Conservation (phyloP, 805 yeast species). For the Nakazawaea holstii region DNA sequence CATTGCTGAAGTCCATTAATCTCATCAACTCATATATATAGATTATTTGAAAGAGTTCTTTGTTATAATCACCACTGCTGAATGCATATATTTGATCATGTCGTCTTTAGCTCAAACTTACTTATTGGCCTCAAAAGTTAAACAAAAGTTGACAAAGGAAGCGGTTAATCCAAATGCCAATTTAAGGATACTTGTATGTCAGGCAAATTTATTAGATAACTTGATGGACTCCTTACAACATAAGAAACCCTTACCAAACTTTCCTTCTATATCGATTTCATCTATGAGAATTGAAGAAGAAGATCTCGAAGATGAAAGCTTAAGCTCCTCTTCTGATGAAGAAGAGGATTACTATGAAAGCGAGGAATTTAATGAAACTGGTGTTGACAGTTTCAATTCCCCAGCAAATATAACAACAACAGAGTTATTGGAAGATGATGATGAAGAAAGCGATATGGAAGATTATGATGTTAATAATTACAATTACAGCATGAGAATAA, state of each 20-base stretch:
- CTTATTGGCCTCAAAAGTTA: conserved; percentile 58
- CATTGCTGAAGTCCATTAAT: too few species aligned
- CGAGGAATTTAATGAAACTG: neutral
- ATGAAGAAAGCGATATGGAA: conserved; percentile 7
- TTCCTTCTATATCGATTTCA: conserved; percentile 16
- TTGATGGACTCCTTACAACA: conserved; percentile 46
- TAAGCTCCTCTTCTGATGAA: conserved; percentile 13
- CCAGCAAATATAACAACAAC: neutral
- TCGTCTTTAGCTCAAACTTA: conserved; percentile 47
- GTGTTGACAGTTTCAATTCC: neutral
- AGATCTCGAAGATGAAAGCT: conserved; percentile 16
- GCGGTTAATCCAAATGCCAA: conserved; percentile 54
- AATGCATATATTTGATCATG: neutral
- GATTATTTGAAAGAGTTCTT: neutral
- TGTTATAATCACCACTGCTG: neutral
- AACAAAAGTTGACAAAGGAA: conserved; percentile 56
- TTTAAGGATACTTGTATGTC: conserved; percentile 55
- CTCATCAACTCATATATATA: too few species aligned
- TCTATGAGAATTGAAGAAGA: conserved; percentile 17
- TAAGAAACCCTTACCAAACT: conserved; percentile 24
- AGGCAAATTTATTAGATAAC: conserved; percentile 65
- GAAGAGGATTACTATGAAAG: conserved; percentile 13
- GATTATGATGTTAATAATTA: conserved; percentile 5
- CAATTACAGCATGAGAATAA: neutral
- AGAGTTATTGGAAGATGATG: conserved; percentile 2